Base-by-base conservation (phyloP, 1,284 basidiomycete genomes). In the Fomitopsis schrenkii region DNA sequence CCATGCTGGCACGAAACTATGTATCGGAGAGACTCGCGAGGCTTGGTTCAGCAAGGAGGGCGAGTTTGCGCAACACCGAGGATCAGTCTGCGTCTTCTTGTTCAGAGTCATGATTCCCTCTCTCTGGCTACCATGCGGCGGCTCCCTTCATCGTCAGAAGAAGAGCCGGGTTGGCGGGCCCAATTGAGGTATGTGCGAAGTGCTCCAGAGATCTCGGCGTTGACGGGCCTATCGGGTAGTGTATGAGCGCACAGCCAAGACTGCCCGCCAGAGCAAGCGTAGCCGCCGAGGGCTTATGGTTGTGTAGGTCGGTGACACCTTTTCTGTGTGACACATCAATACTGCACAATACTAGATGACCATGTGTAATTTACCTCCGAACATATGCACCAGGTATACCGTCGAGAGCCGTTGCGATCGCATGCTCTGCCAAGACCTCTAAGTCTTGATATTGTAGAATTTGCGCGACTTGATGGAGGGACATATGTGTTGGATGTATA, bases 291-390 rank as follows among this genome's bases (percentile, higher is more conserved):
- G 6, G 45, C 12, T 4, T 0, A 40, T 40, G 2, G 0, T 10
- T 15, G 38, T 22, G 44, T 5, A 30, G 45, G 19, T 5, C 19
- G 5, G 26, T 46, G 19, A 46, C 5, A 14, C 22, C 22, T 14
- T 26, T 15, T 12, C 26, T 46, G 5, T 26, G 22, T 19, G 6
- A 10, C 19, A 70, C 68, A 64, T 48, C 22, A 26, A 6, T 14
- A 26, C 14, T 7, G 10, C 10, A 26, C 1, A 28, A 5, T 12
- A 28, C 9, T n/a, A 44, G 12, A 15, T 44, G 42, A 44, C 42
- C 8, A 1, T n/a, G n/a, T 19, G 6, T 8, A 19, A 3, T 5
- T 50, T 6, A 53, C 50, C 50, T 53, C 15, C 50, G 28, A 5
- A 53, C 50, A n/a, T 35, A 53, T 26, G 50, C 35, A 2, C 35